These are phyloP conservation scores for Hibiscus mutabilis DNA, from an alignment of 345 rosid genomes.

Conservation along the genomic window DNA sequence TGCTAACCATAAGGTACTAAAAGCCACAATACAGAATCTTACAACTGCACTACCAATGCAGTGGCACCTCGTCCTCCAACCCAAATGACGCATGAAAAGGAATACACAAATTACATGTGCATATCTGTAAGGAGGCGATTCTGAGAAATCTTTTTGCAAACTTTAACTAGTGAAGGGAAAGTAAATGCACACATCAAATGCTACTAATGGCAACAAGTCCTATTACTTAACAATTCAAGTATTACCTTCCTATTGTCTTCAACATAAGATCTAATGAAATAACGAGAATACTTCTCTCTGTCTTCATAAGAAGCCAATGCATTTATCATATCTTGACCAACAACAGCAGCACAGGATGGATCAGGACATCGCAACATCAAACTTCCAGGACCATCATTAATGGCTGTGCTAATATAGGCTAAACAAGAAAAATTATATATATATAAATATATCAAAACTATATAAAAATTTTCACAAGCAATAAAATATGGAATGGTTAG, in stretches of 20 bases:
- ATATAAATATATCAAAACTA: neutral
- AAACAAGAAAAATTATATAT: conserved; percentile 1
- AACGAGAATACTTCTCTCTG: conserved; percentile 44
- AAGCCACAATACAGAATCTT: neutral
- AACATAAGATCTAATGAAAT: conserved; percentile 64
- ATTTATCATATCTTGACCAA: conserved; percentile 66
- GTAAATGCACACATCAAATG: neutral
- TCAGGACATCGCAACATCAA: conserved; percentile 70
- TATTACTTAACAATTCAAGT: neutral
- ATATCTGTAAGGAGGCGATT: neutral
- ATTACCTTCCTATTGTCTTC: conserved; percentile 71
- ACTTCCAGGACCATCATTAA: conserved; percentile 82
- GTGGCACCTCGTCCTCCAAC: neutral
- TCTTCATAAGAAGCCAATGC: conserved; percentile 48
- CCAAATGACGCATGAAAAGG: neutral
- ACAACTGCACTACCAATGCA: neutral
- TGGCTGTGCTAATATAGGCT: conserved; percentile 62
- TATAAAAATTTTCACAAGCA: neutral
- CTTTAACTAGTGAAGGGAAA: neutral
- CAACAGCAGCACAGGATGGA: conserved; percentile 64
- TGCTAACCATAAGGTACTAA: neutral
- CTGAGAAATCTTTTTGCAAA: neutral
- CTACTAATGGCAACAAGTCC: neutral
- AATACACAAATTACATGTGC: neutral
- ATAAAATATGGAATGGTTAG: neutral